These are phyloP conservation scores for Inonotus obliquus DNA, from an alignment of 1,284 basidiomycete species.

Conservation along the genomic window DNA sequence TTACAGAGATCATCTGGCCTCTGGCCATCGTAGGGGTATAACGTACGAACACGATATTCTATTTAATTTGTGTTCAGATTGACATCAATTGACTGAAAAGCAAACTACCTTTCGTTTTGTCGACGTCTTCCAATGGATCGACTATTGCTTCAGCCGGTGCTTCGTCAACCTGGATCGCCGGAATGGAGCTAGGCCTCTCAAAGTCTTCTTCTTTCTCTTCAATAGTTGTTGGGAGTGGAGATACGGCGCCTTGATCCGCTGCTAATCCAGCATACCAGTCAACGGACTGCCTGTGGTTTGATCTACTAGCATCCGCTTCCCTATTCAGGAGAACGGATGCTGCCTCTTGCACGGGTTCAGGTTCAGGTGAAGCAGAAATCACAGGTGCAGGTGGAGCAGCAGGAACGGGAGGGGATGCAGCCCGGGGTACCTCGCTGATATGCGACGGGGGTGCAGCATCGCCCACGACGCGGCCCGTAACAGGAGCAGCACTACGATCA, in stretches of 20 bases:
- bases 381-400: background rate
- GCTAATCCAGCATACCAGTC: conserved; percentile 93
- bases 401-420: conserved; percentile 37
- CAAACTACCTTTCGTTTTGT: conserved; percentile 55
- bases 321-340: conserved; percentile 26
- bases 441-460: conserved; percentile 72
- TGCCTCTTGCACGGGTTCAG: conserved; percentile 21
- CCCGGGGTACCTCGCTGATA: conserved; percentile 47
- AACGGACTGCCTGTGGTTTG: conserved; percentile 73
- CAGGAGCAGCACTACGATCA: conserved; percentile 71
- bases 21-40: conserved; percentile 83
- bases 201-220: conserved; percentile 51
- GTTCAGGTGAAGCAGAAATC: conserved; percentile 15
- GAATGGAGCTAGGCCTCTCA: conserved; percentile 31
- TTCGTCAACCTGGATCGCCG: conserved; percentile 51
- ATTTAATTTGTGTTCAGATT: conserved; percentile 15
- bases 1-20: conserved; percentile 82
- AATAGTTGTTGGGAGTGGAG: conserved; percentile 45
- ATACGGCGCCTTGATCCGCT: conserved; percentile 49
- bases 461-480: conserved; percentile 76
- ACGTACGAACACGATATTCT: conserved; percentile 73
- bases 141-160: conserved; percentile 35
- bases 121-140: conserved; percentile 75
- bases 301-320: conserved; percentile 22
- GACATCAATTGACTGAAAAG: conserved; percentile 5